Evolutionary conservation across 306 rosid genomes (phyloP).

Genomic region (Vigna unguiculata): DNA sequence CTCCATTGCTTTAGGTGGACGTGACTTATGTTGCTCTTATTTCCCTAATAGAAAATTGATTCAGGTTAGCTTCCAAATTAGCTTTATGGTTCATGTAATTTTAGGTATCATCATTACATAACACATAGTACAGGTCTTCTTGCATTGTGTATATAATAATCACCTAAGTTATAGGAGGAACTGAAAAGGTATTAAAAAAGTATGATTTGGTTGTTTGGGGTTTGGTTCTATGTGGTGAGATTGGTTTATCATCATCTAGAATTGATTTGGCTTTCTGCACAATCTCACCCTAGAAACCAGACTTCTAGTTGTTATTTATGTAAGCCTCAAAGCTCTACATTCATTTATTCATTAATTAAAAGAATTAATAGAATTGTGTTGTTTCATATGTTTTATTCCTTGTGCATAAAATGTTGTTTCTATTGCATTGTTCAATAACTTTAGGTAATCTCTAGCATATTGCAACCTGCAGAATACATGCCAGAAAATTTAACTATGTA

Average conservation of each 20-base stretch:
- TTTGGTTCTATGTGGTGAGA: slow-evolving; percentile 36
- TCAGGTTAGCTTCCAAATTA: no score
- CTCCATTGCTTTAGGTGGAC: no score
- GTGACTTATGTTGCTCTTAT: no score
- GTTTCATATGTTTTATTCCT: no score
- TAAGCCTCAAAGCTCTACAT: slow-evolving; percentile 69
- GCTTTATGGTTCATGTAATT: slow-evolving; percentile 11
- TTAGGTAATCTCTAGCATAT: slow-evolving; percentile 22
- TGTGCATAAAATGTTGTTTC: no score
- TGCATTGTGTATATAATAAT: slow-evolving; percentile 29
- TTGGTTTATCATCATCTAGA: slow-evolving; percentile 69
- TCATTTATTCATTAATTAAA: slow-evolving; percentile 42
- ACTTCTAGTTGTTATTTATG: slow-evolving; percentile 53
- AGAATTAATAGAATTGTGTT: no score
- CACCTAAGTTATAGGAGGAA: slow-evolving; percentile 62
- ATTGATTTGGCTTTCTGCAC: slow-evolving; percentile 91
- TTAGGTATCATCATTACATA: neutral
- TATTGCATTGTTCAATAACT: no score
- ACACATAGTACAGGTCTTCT: neutral
- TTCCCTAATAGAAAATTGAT: no score
- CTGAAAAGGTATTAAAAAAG: slow-evolving; percentile 37
- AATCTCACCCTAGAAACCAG: slow-evolving; percentile 90
- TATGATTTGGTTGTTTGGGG: slow-evolving; percentile 48
- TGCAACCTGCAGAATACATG: slow-evolving; percentile 78
- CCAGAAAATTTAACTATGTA: slow-evolving; percentile 70